Evolutionary conservation across 495 filamentous ascomycete genomes (phyloP), one percentile per base, ranked within the genome.

Genomic region (Apiosordaria backusii): DNA sequence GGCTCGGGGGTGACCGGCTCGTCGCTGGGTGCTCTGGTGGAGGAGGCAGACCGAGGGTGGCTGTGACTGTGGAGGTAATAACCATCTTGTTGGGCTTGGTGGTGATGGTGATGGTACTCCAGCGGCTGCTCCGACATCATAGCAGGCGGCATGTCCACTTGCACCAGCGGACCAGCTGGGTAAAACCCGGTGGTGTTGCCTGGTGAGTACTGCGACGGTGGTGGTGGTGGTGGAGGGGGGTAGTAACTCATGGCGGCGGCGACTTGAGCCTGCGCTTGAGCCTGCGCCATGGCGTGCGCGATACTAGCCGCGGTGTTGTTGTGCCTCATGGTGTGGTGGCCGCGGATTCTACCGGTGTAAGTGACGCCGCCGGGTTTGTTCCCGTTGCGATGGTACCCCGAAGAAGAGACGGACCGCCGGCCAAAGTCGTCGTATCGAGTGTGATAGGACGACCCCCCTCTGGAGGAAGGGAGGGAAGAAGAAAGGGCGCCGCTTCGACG

Each of bases 401-500:
- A 27, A 18, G 24, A 61, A 45, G 25, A 27, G 26, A 4, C 4
- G 7, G 15, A 61, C 25, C 16, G n/a, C 26, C 24, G n/a, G 26
- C 7, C 18, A 18, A 15, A 19, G 24, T 25, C n/a, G 45, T 10
- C 25, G 27, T 25, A 45, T 4, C 59, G 57, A n/a, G n/a, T n/a
- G 21, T 22, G 52, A 13, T 54, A n/a, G 16, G 21, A 22, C 5
- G 55, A 23, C 19, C 16, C 22, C 23, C 16, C 4, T 2, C 5
- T 4, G 13, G 55, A 22, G 55, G 55, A 22, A 26, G 22, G 24
- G 10, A 29, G 26, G 57, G 22, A 24, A 16, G 57, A 60, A 18
- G 21, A 25, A 60, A 19, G 4, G 22, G 55, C 24, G 1, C 64
- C 65, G 60, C 65, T 67, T 53, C 66, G 67, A 4, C 70, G 70